Base-by-base conservation (phyloP, 805 yeast species). In the Teunomyces atbi region DNA sequence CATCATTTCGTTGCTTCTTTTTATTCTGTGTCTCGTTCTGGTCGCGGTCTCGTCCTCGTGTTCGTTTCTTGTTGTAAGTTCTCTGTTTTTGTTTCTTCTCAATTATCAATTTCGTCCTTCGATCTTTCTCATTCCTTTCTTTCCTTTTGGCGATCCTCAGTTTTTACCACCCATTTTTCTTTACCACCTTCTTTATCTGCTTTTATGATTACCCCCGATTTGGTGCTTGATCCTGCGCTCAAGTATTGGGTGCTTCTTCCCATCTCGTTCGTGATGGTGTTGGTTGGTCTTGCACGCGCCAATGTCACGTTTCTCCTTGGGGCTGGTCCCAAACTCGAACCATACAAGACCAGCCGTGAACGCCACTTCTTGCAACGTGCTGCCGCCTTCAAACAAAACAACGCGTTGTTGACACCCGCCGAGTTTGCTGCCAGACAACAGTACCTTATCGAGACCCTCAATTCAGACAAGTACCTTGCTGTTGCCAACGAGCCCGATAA, bases 171-270 rank as follows among this genome's bases (percentile, higher is more conserved):
- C 21, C 11, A 11, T 11, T 18, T 19, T 11, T 18, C 16, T 10
- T 34, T 34, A 11, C 11, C 36, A 33, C 15, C 13, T 16, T 10
- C 18, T 18, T 11, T 18, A 18, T 6, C 36, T 15, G 15, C 11
- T 12, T 3, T 5, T 5, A 36, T 44, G 34, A 37, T 28, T 15
- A 34, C 50, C 3, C 47, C 54, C 12, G 74, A 69, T 40, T 60
- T 69, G 30, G 44, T 83, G 12, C 69, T 92, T 39, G 98, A 92
- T 60, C 96, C 96, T 4, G 78, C 80, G 45, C 73, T 94, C 50
- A 84, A 86, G 61, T 78, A 82, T 56, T 92, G 98, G 97, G 98
- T 90, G 26, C 71, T 94, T 13, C 64, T 89, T 29, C 99, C 99
- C 19, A 91, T 94, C 37, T 82, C 96, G 5, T 61, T 86, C 16